phyloP scores from a whole-genome alignment of 2,329 filamentous ascomycete species.

The Aspergillus fijiensis region DNA sequence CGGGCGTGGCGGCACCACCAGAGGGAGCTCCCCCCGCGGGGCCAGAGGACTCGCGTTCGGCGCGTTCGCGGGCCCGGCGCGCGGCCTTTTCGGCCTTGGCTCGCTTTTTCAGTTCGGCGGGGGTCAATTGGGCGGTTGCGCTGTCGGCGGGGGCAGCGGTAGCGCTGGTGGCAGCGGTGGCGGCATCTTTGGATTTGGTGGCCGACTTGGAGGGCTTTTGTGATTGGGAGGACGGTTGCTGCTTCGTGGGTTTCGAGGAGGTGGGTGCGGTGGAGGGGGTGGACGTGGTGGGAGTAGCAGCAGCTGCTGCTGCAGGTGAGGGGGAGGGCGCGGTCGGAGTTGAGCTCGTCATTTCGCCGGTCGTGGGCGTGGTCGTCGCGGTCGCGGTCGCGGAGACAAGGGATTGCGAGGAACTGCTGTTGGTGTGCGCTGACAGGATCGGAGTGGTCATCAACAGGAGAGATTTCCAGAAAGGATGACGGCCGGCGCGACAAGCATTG shows the following conservation, averaged over 20 bases:
- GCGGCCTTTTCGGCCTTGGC: constrained; percentile 91
- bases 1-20: constrained; percentile 19
- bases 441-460: background rate
- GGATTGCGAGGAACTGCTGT: constrained; percentile 23
- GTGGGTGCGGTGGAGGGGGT: constrained; percentile 19
- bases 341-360: constrained; percentile 9
- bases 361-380: constrained; percentile 18
- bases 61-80: constrained; percentile 70
- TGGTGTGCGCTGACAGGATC: constrained; percentile 9
- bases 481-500: constrained; percentile 28
- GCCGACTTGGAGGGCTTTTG: constrained; percentile 15
- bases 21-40: constrained; percentile 38
- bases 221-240: constrained; percentile 3
- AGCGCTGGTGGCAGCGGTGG: constrained; percentile 11
- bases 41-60: constrained; percentile 48
- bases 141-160: constrained; percentile 19
- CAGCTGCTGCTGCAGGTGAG: constrained; percentile 16
- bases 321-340: constrained; percentile 20
- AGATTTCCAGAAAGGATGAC: constrained; percentile 3
- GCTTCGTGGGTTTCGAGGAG: constrained; percentile 18
- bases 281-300: constrained; percentile 5
- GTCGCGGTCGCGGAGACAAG: background rate
- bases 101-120: constrained; percentile 80
- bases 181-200: constrained; percentile 26
- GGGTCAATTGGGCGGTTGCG: constrained; percentile 38